phyloP scores from a whole-genome alignment of 1,284 basidiomycete genomes.

The Anthracocystis setariae region DNA sequence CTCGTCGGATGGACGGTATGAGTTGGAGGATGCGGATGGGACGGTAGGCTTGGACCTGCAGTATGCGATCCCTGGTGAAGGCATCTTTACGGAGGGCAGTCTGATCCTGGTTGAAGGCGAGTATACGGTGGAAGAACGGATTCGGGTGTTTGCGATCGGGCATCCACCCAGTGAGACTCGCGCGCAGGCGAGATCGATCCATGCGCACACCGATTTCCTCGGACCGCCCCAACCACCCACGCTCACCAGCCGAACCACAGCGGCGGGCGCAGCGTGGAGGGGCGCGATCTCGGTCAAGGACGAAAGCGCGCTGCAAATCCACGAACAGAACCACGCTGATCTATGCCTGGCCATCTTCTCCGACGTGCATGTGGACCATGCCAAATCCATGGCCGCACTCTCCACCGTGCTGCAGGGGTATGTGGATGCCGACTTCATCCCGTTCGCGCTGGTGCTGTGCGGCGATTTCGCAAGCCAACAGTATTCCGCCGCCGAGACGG shows the following conservation, averaged over 20 bases:
- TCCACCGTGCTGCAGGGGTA: conserved; percentile 89
- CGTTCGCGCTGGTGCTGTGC: conserved; percentile 86
- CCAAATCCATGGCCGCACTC: conserved; percentile 81
- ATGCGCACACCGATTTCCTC: conserved; percentile 73
- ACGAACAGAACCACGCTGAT: conserved; percentile 66
- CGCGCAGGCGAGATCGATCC: conserved; percentile 42
- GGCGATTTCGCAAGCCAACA: conserved; percentile 87
- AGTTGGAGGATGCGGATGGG: conserved; percentile 93
- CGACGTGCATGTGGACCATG: conserved; percentile 92
- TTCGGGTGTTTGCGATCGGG: conserved; percentile 91
- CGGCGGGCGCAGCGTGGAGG: conserved; percentile 19
- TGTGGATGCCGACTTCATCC: conserved; percentile 82
- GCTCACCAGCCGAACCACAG: conserved; percentile 7
- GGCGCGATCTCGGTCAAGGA: conserved; percentile 91
- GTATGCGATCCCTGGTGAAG: conserved; percentile 85
- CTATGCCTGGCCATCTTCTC: conserved; percentile 89
- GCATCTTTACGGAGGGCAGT: conserved; percentile 94
- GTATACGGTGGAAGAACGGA: conserved; percentile 88
- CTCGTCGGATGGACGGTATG: conserved; percentile 87
- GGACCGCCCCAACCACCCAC: conserved; percentile 72
- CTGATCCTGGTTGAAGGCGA: conserved; percentile 95
- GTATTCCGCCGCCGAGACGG: conserved; percentile 79
- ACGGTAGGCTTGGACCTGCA: conserved; percentile 87
- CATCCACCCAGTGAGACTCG: conserved; percentile 78
- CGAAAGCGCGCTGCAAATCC: conserved; percentile 75